Evolutionary conservation across 2,329 filamentous ascomycete species (phyloP).

Genomic region (Beauveria medogensis): DNA sequence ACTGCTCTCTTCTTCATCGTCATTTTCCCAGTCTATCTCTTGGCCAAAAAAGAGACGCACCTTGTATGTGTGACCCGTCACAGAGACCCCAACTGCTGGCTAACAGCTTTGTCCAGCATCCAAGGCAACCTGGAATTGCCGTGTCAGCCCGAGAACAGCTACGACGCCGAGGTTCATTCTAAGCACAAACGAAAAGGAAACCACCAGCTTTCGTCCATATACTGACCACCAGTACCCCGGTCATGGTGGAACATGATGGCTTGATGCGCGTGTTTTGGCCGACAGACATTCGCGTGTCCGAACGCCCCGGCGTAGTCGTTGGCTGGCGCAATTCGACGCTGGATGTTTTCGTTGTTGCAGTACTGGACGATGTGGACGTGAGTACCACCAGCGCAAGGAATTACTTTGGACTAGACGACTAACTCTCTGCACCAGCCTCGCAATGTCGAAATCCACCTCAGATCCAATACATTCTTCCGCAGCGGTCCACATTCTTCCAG

Average conservation of each 20-base stretch:
- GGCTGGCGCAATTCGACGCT: slow-evolving; percentile 91
- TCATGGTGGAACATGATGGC: slow-evolving; percentile 70
- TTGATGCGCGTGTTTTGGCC: slow-evolving; percentile 99
- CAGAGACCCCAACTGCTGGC: slow-evolving; percentile 8
- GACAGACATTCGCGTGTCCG: slow-evolving; percentile 66
- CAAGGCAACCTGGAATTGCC: slow-evolving; percentile 65
- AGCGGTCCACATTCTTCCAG: slow-evolving; percentile 71
- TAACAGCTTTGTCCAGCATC: slow-evolving; percentile 53
- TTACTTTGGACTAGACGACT: not conserved
- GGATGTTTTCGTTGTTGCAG: slow-evolving; percentile 82
- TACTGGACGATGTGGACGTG: slow-evolving; percentile 87
- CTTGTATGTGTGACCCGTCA: slow-evolving; percentile 50
- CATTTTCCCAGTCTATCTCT: slow-evolving; percentile 72
- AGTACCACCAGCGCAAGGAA: slow-evolving; percentile 22
- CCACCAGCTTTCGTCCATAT: slow-evolving; percentile 15
- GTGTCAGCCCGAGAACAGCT: slow-evolving; percentile 95
- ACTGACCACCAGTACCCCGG: slow-evolving; percentile 23
- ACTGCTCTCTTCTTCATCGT: slow-evolving; percentile 79
- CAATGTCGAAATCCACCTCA: slow-evolving; percentile 82
- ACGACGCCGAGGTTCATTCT: slow-evolving; percentile 90
- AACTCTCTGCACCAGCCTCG: slow-evolving; percentile 45
- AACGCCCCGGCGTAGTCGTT: slow-evolving; percentile 75
- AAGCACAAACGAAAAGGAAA: slow-evolving; percentile 22
- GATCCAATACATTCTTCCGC: slow-evolving; percentile 73
- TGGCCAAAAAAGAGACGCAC: slow-evolving; percentile 72